Percentiles rank a stretch among this genome's conserved stretches.
phyloP scores from a whole-genome alignment of 495 filamentous ascomycete species.

The Trypethelium eluteriae region DNA sequence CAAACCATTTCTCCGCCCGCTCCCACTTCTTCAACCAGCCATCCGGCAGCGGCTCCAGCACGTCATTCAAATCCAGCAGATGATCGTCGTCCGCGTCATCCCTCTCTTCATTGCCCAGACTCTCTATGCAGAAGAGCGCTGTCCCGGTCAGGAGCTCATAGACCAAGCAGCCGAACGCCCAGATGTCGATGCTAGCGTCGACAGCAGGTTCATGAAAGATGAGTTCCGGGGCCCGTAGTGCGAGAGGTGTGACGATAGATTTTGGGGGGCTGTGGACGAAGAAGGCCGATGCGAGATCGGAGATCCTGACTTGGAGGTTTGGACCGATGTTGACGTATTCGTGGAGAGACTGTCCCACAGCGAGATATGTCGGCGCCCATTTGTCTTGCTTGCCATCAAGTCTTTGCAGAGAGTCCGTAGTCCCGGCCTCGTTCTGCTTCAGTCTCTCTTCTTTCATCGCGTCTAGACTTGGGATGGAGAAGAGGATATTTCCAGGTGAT shows the following conservation, averaged over 20 bases:
- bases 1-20: background rate
- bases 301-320: slow-evolving; percentile 22
- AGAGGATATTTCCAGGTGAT: slow-evolving; percentile 9
- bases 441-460: background rate
- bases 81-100: background rate
- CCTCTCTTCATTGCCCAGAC: background rate
- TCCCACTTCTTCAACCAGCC: background rate
- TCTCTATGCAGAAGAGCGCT: background rate
- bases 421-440: background rate
- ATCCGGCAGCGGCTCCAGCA: background rate
- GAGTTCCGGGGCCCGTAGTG: slow-evolving; percentile 39
- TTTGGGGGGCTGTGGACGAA: slow-evolving; percentile 24
- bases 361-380: slow-evolving; percentile 5
- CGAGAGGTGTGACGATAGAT: slow-evolving; percentile 34
- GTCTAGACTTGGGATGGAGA: slow-evolving; percentile 2
- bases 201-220: slow-evolving; percentile 36
- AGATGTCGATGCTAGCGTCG: slow-evolving; percentile 42
- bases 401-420: background rate
- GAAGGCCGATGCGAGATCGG: slow-evolving; percentile 44
- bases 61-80: slow-evolving; percentile 1
- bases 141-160: background rate
- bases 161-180: slow-evolving; percentile 36
- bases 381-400: slow-evolving; percentile 10
- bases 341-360: slow-evolving; percentile 1
- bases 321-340: background rate